These are phyloP conservation scores for Letharia lupina DNA, from an alignment of 495 filamentous ascomycete species.

Conservation along the genomic window DNA sequence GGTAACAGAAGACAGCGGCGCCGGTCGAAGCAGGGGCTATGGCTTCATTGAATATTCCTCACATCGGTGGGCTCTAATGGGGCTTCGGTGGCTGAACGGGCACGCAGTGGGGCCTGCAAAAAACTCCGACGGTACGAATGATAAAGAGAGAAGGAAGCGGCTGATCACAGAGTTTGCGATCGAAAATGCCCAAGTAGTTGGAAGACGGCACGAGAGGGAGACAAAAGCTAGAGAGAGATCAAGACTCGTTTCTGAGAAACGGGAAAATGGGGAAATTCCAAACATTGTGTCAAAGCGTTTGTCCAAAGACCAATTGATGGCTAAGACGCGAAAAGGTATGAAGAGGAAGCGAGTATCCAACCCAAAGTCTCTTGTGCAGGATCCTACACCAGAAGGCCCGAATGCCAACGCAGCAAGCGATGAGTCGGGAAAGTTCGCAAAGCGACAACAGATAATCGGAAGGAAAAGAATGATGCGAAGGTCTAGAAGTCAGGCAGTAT, in stretches of 20 bases:
- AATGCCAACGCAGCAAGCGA: slow-evolving; percentile 2
- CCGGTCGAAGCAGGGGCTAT: slow-evolving; percentile 81
- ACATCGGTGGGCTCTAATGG: slow-evolving; percentile 92
- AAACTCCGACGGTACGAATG: slow-evolving; percentile 22
- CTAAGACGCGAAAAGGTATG: slow-evolving; percentile 27
- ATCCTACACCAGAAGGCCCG: background rate
- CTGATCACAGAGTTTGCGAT: slow-evolving; percentile 97
- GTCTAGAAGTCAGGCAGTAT: slow-evolving; percentile 34
- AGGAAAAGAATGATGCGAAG: slow-evolving; percentile 57
- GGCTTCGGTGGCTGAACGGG: slow-evolving; percentile 85
- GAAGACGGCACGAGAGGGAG: slow-evolving; percentile 63
- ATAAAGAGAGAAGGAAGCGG: slow-evolving; percentile 58
- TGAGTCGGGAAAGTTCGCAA: slow-evolving; percentile 49
- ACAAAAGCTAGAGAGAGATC: slow-evolving; percentile 46
- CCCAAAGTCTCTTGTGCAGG: background rate
- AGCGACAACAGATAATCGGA: slow-evolving; percentile 57
- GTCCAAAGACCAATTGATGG: slow-evolving; percentile 20
- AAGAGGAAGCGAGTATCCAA: slow-evolving; percentile 16
- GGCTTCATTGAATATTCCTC: slow-evolving; percentile 96
- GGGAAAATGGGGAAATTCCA: slow-evolving; percentile 21
- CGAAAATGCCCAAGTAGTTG: slow-evolving; percentile 92
- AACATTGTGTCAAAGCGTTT: slow-evolving; percentile 19
- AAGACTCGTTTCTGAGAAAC: slow-evolving; percentile 26
- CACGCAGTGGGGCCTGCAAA: slow-evolving; percentile 48
- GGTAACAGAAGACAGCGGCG: slow-evolving; percentile 61